These are phyloP conservation scores for Sordaria brevicollis DNA, from an alignment of 495 filamentous ascomycete genomes.

Conservation along the genomic window DNA sequence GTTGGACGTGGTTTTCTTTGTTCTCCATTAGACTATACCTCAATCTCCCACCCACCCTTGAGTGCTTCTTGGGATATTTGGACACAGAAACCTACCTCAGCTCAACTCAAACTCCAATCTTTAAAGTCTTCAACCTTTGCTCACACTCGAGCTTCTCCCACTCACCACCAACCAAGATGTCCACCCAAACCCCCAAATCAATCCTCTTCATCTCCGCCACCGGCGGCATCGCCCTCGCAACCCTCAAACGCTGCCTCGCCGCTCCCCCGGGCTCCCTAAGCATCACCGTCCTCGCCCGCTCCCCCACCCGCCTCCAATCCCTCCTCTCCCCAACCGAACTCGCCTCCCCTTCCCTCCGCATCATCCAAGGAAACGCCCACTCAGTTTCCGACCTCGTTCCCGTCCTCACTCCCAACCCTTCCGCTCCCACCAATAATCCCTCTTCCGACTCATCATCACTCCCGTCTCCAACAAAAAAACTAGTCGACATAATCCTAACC, in stretches of 20 bases:
- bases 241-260: neutral
- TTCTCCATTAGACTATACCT: too few relatives aligned
- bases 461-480: too few relatives aligned
- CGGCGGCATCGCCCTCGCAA: neutral
- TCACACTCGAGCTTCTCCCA: neutral
- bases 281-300: neutral
- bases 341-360: neutral
- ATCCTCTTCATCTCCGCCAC: neutral
- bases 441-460: too few relatives aligned
- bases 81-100: too few relatives aligned
- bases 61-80: neutral
- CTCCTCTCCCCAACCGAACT: neutral
- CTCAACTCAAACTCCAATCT: too few relatives aligned
- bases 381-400: neutral
- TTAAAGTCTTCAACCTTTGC: neutral
- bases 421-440: too few relatives aligned
- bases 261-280: neutral
- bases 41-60: neutral
- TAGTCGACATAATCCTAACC: neutral
- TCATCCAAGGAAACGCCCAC: neutral
- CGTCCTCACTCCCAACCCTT: neutral
- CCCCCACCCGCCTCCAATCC: neutral
- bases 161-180: neutral
- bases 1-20: too few relatives aligned
- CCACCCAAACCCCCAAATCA: neutral